Evolutionary conservation across 1,284 basidiomycete species (phyloP), one percentile per base, ranked within the genome.

Genomic region (Naganishia cerealis): DNA sequence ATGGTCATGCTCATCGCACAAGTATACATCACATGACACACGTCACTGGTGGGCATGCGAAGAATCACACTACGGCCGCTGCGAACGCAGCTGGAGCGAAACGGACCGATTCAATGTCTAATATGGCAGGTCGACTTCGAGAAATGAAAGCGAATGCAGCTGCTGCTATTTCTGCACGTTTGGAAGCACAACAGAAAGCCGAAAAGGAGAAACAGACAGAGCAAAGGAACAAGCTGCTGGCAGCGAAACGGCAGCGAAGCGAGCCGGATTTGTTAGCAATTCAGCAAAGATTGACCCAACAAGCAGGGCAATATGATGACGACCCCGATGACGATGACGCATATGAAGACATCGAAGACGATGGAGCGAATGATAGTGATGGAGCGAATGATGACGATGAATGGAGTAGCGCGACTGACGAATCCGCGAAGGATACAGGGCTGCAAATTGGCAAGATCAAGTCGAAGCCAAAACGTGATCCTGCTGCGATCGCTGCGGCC

Each of bases 391-490:
- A 70, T 15, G 68, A 70, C 38, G 69, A 67, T 26, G 69, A 36
- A 21, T 71, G 70, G 70, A 71, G 70, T 42, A 71, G 70, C 46
- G 70, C 66, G 21, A 68, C 58, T 2, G 66, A 68, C n/a, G 67
- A 68, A 57, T 43, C 67, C 12, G 61, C 46, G 15, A 52, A 61
- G 42, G 36, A 24, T 46, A 33, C 59, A 18, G 67, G 43, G 18
- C 43, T 63, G 29, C 43, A 57, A 43, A 62, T 65, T n/a, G 62
- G 62, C 16, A 50, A 50, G 21, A 42, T 26, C 6, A 68, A 65
- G 54, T 33, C 42, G 43, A 55, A 57, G 48, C 42, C 42, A 10
- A 68, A 57, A 15, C 57, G 55, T n/a, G 36, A 55, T 16, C 54
- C 52, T 46, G 46, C 36, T 18, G 57, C 39, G 10, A 36, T 40